Base-by-base conservation (phyloP, 345 rosid species). In the Eucalyptus polybractea region DNA sequence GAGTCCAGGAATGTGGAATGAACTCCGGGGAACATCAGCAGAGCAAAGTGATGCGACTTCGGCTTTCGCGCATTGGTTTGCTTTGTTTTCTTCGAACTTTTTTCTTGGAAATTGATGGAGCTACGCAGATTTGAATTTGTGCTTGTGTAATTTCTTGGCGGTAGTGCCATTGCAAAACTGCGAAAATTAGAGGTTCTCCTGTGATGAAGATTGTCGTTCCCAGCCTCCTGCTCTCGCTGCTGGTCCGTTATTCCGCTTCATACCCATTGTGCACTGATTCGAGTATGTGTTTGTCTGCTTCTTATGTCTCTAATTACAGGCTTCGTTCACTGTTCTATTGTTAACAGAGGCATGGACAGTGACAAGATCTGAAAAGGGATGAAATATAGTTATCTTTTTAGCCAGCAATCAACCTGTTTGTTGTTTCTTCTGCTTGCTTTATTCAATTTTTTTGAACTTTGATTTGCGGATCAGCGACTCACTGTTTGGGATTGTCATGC, bases 231-330 rank as follows among this genome's bases (percentile, higher is more conserved):
- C 47, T 40, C 29, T 76, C 9, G 13, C 44, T 76, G 85, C 85
- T 40, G 47, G 85, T 40, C 85, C 47, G 42, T 24, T 76, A 22
- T 76, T 76, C 91, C 87, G 91, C 89, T n/a, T 92, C 93, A 7
- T 89, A 44, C 80, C 92, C 94, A 12, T 86, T 90, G 67, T 89
- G 94, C 83, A 93, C 88, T 50, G 91, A 92, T 92, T 94, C 92
- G 87, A 92, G 93, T 91, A 89, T 87, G 93, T 92, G 85, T 40
- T 76, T 12, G 47, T 40, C 24, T 76, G 85, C 14, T 76, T 76
- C 85, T 40, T 58, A 54, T 67, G 50, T 80, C 69, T 47, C 50
- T 29, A 27, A 80, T 58, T 16, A 47, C 60, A 44, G n/a, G 85
- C 60, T 89, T 45, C 89, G 83, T 87, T 65, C 86, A 87, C 33